These are phyloP conservation scores for Eryngium alpinum DNA, from an alignment of 140 eudicot species.

Conservation along the genomic window DNA sequence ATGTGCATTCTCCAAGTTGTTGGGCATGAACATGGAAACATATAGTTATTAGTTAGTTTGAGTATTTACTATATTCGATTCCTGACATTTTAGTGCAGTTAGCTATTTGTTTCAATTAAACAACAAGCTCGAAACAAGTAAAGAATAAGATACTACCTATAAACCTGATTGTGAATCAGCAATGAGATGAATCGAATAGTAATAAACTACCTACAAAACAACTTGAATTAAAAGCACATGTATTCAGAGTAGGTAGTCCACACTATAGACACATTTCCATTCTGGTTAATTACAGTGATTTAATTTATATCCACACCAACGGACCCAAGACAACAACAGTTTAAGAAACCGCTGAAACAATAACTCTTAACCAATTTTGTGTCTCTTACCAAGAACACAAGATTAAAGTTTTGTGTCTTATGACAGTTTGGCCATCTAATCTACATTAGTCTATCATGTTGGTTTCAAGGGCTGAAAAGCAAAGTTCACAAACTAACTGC, in stretches of 20 bases:
- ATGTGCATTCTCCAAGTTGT: not conserved
- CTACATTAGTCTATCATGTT: not conserved
- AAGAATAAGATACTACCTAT: too few species aligned
- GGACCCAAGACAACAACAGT: not conserved
- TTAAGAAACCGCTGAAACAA: not conserved
- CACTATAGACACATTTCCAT: not conserved
- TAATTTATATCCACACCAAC: not conserved
- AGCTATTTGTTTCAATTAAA: not conserved
- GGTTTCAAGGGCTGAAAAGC: not conserved
- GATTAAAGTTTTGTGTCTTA: not conserved
- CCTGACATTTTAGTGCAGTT: not conserved
- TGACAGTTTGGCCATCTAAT: not conserved
- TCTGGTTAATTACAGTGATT: slow-evolving; percentile 1
- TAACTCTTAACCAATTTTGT: slow-evolving; percentile 3
- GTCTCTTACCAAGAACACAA: not conserved
- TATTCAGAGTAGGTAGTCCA: not conserved
- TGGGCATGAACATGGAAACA: not conserved
- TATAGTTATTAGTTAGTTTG: not conserved
- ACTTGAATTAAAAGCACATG: not conserved
- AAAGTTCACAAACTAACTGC: not conserved
- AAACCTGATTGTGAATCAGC: not conserved
- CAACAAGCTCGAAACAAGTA: not conserved
- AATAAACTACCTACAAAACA: not conserved
- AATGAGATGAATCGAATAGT: not conserved
- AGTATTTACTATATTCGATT: not conserved